Evolutionary conservation across 2,329 filamentous ascomycete species (phyloP).

Genomic region (Alternaria sp.): DNA sequence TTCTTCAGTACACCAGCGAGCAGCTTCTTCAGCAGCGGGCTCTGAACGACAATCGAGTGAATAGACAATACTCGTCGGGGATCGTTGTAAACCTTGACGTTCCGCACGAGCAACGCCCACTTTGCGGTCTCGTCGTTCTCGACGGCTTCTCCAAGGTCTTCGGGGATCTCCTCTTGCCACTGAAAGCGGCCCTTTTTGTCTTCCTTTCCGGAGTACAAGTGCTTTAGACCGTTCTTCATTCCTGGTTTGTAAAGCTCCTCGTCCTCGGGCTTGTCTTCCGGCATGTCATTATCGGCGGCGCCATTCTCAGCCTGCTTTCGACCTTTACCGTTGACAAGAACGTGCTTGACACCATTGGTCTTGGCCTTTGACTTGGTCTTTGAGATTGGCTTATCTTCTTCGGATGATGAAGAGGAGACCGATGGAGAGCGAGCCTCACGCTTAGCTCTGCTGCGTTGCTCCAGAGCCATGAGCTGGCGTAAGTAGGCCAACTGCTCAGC

Average conservation of each 20-base stretch:
- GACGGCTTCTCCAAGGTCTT: conserved; percentile 47
- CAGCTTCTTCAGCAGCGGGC: conserved; percentile 65
- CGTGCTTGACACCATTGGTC: conserved; percentile 17
- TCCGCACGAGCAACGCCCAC: conserved; percentile 55
- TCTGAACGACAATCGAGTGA: conserved; percentile 70
- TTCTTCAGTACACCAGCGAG: conserved; percentile 62
- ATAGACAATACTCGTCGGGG: conserved; percentile 66
- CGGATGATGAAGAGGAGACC: conserved; percentile 10
- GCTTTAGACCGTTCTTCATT: conserved; percentile 52
- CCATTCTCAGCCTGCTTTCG: neutral
- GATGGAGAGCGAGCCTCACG: neutral
- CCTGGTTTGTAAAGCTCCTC: conserved; percentile 36
- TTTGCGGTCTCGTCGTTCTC: conserved; percentile 68
- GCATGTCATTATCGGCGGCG: neutral
- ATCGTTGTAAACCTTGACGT: conserved; percentile 56
- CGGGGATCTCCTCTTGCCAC: conserved; percentile 44
- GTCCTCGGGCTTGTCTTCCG: conserved; percentile 9
- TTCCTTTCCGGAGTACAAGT: conserved; percentile 58
- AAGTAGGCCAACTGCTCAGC: neutral
- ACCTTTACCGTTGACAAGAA: conserved; percentile 18
- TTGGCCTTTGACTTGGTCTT: neutral
- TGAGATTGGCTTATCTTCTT: neutral
- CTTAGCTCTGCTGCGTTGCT: neutral
- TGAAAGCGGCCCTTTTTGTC: conserved; percentile 44
- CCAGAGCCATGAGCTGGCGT: neutral